Evolutionary conservation across 306 rosid genomes (phyloP).

Genomic region (Senna tora): DNA sequence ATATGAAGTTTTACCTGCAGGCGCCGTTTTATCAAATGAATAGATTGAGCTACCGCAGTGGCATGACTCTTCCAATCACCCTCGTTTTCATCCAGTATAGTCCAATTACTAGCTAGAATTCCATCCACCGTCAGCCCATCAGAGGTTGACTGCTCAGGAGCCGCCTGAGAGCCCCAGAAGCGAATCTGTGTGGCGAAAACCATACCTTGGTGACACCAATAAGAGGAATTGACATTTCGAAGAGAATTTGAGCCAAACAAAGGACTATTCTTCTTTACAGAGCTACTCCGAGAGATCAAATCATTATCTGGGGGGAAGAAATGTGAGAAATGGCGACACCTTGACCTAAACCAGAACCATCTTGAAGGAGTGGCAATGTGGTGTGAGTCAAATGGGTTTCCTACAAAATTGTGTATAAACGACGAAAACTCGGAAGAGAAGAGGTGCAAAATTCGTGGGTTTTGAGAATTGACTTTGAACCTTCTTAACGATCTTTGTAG

Average conservation of each 20-base stretch:
- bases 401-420: slow-evolving; percentile 23
- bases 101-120: slow-evolving; percentile 62
- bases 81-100: slow-evolving; percentile 67
- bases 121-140: slow-evolving; percentile 82
- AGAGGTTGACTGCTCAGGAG: slow-evolving; percentile 60
- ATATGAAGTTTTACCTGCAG: slow-evolving; percentile 56
- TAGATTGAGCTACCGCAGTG: slow-evolving; percentile 80
- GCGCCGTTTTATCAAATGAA: slow-evolving; percentile 80
- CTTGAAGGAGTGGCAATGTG: slow-evolving; percentile 31
- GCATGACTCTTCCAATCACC: slow-evolving; percentile 95
- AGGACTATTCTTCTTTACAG: slow-evolving; percentile 8
- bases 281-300: not conserved
- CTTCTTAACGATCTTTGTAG: slow-evolving; percentile 42
- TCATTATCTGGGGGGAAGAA: not conserved
- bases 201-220: slow-evolving; percentile 16
- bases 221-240: slow-evolving; percentile 18
- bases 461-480: slow-evolving; percentile 5
- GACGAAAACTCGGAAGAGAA: slow-evolving; percentile 22
- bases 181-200: slow-evolving; percentile 39
- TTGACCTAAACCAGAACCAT: slow-evolving; percentile 18
- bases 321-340: slow-evolving; percentile 37
- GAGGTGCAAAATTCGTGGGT: slow-evolving; percentile 3
- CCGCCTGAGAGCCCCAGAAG: slow-evolving; percentile 51
- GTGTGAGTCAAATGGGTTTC: slow-evolving; percentile 31
- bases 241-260: slow-evolving; percentile 19